Conservation (phyloP, 2,329 filamentous ascomycete genomes). For the Colletotrichum sp. region DNA sequence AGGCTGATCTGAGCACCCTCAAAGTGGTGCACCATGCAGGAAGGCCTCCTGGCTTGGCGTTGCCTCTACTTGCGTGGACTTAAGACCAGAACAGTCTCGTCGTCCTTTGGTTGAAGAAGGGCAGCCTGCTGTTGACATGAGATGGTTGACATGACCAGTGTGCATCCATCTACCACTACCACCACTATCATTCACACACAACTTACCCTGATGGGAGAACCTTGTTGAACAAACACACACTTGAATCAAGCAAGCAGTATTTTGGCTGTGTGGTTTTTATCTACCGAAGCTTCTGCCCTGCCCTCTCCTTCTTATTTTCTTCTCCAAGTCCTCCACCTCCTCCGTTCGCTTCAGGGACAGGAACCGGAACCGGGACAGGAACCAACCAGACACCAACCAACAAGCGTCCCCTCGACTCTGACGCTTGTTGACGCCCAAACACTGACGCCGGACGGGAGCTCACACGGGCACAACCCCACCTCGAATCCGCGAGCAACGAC, state of each 20-base stretch:
- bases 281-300: background rate
- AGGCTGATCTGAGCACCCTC: conserved; percentile 17
- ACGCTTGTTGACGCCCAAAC: conserved; percentile 13
- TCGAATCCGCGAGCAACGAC: background rate
- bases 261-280: background rate
- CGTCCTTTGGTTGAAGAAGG: background rate
- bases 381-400: background rate
- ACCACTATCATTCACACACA: background rate
- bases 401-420: background rate
- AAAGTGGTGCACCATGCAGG: background rate
- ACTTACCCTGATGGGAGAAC: background rate
- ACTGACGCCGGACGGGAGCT: background rate
- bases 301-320: background rate
- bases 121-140: background rate
- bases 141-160: background rate
- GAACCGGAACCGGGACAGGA: background rate
- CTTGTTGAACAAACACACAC: background rate
- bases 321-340: background rate
- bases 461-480: conserved; percentile 17
- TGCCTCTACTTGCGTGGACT: background rate
- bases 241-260: background rate
- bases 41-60: conserved; percentile 13
- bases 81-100: background rate
- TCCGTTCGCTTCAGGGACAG: background rate
- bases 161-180: background rate